phyloP scores from a whole-genome alignment of 805 yeast species.

The Lipomyces orientalis region DNA sequence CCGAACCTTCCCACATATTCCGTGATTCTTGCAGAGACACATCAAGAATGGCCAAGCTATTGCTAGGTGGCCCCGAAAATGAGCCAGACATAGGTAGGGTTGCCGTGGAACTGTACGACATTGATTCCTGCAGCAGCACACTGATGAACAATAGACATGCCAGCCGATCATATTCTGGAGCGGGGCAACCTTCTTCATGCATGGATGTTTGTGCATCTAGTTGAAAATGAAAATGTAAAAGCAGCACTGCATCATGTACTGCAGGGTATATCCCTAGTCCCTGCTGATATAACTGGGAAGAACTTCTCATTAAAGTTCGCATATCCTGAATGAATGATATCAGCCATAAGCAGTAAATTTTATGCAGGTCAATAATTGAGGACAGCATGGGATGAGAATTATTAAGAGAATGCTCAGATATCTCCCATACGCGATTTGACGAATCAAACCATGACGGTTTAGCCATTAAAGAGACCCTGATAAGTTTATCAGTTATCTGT shows the following conservation, averaged over 20 bases:
- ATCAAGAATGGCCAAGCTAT: neutral
- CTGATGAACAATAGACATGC: neutral
- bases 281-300: neutral
- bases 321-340: neutral
- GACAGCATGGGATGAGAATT: neutral
- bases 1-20: neutral
- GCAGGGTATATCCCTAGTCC: neutral
- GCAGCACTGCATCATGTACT: neutral
- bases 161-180: neutral
- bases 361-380: neutral
- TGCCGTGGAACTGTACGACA: neutral
- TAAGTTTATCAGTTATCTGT: neutral
- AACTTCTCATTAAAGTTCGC: neutral
- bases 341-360: neutral
- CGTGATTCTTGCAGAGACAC: neutral
- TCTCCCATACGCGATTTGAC: neutral
- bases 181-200: neutral
- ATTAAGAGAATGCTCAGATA: neutral
- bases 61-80: neutral
- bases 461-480: neutral
- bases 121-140: neutral
- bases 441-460: neutral
- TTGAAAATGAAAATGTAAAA: neutral
- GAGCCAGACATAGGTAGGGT: neutral
- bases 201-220: neutral